A percentile compares a stretch with the other conserved stretches of the same genome.
These are phyloP conservation scores for Sphagnum magellanicum DNA, from an alignment of 228 moss, liverwort and hornwort species.

Conservation along the genomic window DNA sequence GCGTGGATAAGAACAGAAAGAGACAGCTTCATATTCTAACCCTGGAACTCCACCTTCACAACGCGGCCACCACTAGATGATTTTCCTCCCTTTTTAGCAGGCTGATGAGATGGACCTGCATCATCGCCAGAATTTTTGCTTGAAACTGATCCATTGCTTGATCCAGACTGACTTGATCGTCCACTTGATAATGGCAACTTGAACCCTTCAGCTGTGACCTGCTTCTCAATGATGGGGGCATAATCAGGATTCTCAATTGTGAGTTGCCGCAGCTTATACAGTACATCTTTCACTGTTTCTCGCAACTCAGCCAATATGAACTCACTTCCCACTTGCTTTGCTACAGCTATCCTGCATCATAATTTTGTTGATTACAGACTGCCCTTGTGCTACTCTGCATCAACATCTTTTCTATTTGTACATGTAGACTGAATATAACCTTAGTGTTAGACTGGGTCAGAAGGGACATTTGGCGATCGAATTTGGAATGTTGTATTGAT, in stretches of 20 bases:
- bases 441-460: neutral
- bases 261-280: constrained; percentile 62
- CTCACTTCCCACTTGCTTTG: constrained; percentile 39
- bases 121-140: constrained; percentile 5
- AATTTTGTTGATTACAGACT: neutral
- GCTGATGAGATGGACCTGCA: neutral
- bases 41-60: neutral
- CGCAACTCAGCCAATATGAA: constrained; percentile 59
- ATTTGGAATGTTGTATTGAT: neutral
- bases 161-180: constrained; percentile 37
- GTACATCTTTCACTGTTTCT: constrained; percentile 58
- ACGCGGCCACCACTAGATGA: neutral
- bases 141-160: constrained; percentile 4
- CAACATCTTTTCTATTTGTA: neutral
- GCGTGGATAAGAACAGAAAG: too few species aligned
- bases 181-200: constrained; percentile 50
- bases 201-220: constrained; percentile 32
- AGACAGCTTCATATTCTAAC: too few species aligned
- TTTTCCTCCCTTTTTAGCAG: neutral
- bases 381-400: neutral
- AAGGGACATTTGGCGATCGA: neutral
- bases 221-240: constrained; percentile 28
- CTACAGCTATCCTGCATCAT: constrained; percentile 23
- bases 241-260: constrained; percentile 48
- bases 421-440: neutral